Evolutionary conservation across 306 rosid genomes (phyloP), one percentile per base, ranked within the genome.

Genomic region (Fagus sylvatica): DNA sequence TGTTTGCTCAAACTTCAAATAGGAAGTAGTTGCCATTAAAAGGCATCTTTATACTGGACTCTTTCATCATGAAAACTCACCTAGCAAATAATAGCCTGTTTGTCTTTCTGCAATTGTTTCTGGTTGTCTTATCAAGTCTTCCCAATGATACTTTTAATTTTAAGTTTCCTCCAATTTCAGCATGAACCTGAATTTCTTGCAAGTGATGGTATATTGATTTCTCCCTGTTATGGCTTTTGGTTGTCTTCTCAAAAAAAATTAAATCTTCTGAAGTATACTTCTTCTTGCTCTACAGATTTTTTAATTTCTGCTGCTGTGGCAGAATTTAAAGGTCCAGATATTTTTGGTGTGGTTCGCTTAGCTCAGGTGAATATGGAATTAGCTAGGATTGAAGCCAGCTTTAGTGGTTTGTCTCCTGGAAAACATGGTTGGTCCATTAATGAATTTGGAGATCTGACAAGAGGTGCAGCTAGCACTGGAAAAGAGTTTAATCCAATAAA

Each of bases 371-470:
- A 86, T 81, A 93, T 95, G 97, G 96, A 91, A 77, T 83, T 95
- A 80, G 91, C 96, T 59, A 89, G 96, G 89, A 84, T 95, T 73
- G 99, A 95, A 79, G 99, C 96, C 71, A 86, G 74, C 85, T 93
- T 93, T 56, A 93, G 93, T 39, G 98, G 98, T 36, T 71, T 95
- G 72, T 82, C 91, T 2, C 98, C 96, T 15, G 98, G 98, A 67
- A 93, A 91, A 85, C 99, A 95, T 77, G 88, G 90, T 70, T 95
- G 98, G 99, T 91, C 98, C 33, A 91, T 95, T 79, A 93, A 95
- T 75, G 89, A 91, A 83, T 95, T 87, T 81, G 99, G 99, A 72
- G 99, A 95, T 76, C 79, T 93, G 78, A 93, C 97, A 57, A 87
- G 88, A 81, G 99, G 97, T 74, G 93, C 96, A 37, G 90, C 91